These are phyloP conservation scores for Colletotrichum sp. DNA, from an alignment of 2,329 filamentous ascomycete species.

Conservation along the genomic window DNA sequence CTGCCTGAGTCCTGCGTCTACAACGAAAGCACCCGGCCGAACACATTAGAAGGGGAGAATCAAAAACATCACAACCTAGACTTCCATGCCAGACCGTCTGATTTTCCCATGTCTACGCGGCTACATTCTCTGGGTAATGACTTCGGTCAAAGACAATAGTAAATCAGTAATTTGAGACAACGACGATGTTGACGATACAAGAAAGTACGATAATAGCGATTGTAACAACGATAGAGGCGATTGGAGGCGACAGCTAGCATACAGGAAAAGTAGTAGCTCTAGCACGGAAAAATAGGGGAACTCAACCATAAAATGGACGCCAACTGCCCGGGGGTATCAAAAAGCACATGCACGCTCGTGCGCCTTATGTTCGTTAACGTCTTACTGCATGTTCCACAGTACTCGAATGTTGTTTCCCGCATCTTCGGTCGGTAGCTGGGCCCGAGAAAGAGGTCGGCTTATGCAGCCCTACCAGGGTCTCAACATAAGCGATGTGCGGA, in stretches of 20 bases:
- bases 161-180: not conserved
- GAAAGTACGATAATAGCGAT: not conserved
- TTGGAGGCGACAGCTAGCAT: not conserved
- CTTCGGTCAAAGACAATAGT: not conserved
- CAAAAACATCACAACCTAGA: not conserved
- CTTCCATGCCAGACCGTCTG: not conserved
- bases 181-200: fast-evolving
- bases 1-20: not conserved
- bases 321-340: not conserved
- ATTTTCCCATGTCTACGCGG: not conserved
- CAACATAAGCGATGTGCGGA: not conserved
- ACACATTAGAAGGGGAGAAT: too few species aligned
- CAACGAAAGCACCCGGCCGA: not conserved
- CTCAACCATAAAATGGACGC: not conserved
- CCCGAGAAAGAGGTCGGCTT: not conserved
- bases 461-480: not conserved
- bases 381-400: not conserved
- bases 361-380: not conserved
- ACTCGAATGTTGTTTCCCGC: not conserved
- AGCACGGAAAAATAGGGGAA: not conserved
- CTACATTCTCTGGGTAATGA: fast-evolving
- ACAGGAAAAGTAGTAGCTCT: not conserved
- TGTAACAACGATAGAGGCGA: not conserved
- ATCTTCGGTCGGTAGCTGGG: not conserved
- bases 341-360: not conserved